Conservation (phyloP, 768 basidiomycete species). For the Scleroderma citrinum region DNA sequence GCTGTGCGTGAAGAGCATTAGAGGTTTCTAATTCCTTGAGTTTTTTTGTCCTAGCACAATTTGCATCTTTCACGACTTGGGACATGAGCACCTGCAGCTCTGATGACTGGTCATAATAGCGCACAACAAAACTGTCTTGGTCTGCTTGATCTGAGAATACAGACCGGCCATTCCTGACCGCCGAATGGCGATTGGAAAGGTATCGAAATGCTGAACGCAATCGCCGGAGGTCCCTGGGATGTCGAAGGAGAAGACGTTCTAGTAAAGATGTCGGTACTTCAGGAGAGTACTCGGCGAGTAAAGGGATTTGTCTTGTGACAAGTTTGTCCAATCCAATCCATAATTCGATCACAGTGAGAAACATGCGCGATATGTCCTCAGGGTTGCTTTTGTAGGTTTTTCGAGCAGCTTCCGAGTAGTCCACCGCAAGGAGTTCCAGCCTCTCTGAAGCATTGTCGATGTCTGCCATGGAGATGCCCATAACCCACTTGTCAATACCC, state of each 20-base stretch:
- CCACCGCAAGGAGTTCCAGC: conserved; percentile 21
- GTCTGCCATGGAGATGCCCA: background rate
- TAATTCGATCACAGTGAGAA: conserved; percentile 30
- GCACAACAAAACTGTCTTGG: conserved; percentile 24
- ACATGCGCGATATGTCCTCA: conserved; percentile 34
- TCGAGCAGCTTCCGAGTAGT: conserved; percentile 23
- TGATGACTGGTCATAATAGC: conserved; percentile 26
- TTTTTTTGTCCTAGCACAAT: background rate
- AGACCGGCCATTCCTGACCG: conserved; percentile 16
- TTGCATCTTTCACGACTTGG: conserved; percentile 27
- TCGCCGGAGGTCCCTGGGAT: conserved; percentile 20
- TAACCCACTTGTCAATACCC: conserved; percentile 31
- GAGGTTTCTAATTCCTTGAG: background rate
- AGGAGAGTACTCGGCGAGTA: conserved; percentile 32
- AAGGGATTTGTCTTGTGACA: conserved; percentile 26
- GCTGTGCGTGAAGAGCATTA: conserved; percentile 12
- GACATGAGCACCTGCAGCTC: conserved; percentile 20
- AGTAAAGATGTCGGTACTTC: conserved; percentile 25
- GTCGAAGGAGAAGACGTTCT: conserved; percentile 25
- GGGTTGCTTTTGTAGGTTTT: conserved; percentile 28
- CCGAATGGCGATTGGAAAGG: conserved; percentile 25
- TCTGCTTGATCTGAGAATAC: conserved; percentile 27
- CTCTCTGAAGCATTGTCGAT: conserved; percentile 10
- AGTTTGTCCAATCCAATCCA: conserved; percentile 41
- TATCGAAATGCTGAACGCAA: conserved; percentile 25